These are phyloP conservation scores for Pestalotiopsis sp. DNA, from an alignment of 2,329 filamentous ascomycete genomes.

Conservation along the genomic window DNA sequence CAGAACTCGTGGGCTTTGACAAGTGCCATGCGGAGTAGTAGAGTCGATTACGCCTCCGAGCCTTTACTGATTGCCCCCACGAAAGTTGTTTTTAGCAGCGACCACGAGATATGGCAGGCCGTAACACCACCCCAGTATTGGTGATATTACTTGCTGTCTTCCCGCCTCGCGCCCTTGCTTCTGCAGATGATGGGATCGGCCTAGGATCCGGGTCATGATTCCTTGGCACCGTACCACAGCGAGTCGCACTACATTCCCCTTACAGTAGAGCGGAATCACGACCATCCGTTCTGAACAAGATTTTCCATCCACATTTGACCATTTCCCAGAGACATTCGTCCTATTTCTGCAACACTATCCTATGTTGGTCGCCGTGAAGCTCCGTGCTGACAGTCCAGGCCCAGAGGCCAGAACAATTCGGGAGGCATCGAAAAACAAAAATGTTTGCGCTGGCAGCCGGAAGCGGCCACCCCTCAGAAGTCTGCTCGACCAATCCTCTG, in stretches of 20 bases:
- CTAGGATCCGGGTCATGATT: background rate
- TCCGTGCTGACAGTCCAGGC: background rate
- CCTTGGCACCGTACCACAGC: background rate
- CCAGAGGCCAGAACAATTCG: background rate
- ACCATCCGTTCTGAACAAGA: background rate
- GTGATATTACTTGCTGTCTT: background rate
- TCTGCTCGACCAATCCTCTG: background rate
- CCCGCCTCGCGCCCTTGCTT: background rate
- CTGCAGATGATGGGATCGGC: background rate
- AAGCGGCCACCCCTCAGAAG: background rate
- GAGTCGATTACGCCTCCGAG: too few relatives aligned
- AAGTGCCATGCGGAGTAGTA: too few relatives aligned
- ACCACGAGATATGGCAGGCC: too few relatives aligned
- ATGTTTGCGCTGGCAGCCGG: background rate
- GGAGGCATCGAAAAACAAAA: background rate
- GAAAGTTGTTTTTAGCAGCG: too few relatives aligned
- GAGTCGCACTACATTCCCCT: conserved; percentile 4
- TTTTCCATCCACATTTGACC: conserved; percentile 8
- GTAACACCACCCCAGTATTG: background rate
- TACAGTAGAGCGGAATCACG: conserved; percentile 9
- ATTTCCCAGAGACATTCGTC: background rate
- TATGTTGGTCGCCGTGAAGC: background rate
- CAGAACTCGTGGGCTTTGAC: too few relatives aligned
- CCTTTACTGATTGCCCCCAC: too few relatives aligned
- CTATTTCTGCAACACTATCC: conserved; percentile 7